Conservation (phyloP, 805 yeast genomes). For the Saccharomycopsis schoenii region DNA sequence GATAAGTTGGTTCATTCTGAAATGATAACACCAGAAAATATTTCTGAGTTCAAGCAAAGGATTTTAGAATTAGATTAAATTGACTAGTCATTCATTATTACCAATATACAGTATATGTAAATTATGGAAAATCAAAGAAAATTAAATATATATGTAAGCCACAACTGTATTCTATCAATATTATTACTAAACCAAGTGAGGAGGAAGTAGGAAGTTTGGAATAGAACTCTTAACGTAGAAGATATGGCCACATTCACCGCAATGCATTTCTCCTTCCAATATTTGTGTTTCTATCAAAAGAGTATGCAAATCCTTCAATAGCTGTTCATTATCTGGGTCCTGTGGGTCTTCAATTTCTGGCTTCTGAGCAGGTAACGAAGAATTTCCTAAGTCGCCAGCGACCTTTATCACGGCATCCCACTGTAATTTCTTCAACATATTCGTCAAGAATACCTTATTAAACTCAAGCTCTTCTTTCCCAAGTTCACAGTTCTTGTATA, state of each 20-base stretch:
- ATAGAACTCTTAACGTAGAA: slow-evolving; percentile 88
- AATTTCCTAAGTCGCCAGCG: slow-evolving; percentile 66
- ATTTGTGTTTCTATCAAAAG: slow-evolving; percentile 80
- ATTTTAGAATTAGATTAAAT: background rate
- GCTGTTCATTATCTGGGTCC: slow-evolving; percentile 33
- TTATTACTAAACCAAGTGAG: slow-evolving; percentile 50
- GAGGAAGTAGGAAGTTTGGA: slow-evolving; percentile 90
- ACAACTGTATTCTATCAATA: too few relatives aligned
- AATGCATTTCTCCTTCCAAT: slow-evolving; percentile 79
- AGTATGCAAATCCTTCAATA: slow-evolving; percentile 67
- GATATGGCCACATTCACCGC: slow-evolving; percentile 76
- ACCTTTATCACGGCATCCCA: slow-evolving; percentile 81
- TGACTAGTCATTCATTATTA: background rate
- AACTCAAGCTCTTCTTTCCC: slow-evolving; percentile 73
- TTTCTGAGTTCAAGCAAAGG: background rate
- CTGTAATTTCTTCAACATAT: slow-evolving; percentile 71
- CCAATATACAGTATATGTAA: background rate
- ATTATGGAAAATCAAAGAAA: background rate
- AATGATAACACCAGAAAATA: background rate
- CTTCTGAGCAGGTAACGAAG: slow-evolving; percentile 45
- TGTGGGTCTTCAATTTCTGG: slow-evolving; percentile 45
- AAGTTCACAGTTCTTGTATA: slow-evolving; percentile 55
- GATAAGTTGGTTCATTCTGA: background rate
- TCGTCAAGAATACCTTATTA: slow-evolving; percentile 67
- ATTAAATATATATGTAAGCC: background rate